phyloP scores from a whole-genome alignment of 2,329 filamentous ascomycete species.

The Beauveria sp. region DNA sequence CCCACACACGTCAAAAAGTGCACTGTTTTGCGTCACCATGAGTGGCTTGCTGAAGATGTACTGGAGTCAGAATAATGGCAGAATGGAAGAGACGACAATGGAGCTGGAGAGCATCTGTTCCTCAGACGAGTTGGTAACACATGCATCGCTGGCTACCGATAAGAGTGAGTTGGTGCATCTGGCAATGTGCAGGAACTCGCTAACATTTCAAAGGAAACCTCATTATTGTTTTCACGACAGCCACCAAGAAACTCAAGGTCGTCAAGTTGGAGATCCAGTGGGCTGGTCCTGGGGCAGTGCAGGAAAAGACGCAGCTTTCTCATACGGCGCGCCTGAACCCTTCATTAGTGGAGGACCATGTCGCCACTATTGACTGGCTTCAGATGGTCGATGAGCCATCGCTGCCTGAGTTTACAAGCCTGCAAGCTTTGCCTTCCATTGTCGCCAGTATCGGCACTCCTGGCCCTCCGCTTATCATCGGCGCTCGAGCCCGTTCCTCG shows the following conservation, averaged over 20 bases:
- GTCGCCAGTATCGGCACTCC: conserved; percentile 52
- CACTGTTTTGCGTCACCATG: conserved; percentile 68
- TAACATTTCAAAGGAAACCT: conserved; percentile 39
- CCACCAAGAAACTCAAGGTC: conserved; percentile 64
- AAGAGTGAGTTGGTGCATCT: conserved; percentile 47
- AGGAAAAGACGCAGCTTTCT: conserved; percentile 45
- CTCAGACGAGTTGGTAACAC: conserved; percentile 69
- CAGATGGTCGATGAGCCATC: conserved; percentile 42
- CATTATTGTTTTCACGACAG: conserved; percentile 59
- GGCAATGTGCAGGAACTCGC: background rate
- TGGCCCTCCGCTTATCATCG: conserved; percentile 57
- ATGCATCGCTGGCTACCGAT: conserved; percentile 68
- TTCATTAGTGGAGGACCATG: conserved; percentile 45
- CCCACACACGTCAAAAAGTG: conserved; percentile 61
- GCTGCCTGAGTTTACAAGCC: conserved; percentile 60
- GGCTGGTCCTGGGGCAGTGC: conserved; percentile 47
- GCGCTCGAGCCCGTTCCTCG: conserved; percentile 60
- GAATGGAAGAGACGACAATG: conserved; percentile 63
- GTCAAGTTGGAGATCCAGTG: conserved; percentile 69
- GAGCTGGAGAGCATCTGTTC: conserved; percentile 67
- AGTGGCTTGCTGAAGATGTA: conserved; percentile 68
- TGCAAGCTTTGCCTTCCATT: conserved; percentile 64
- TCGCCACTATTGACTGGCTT: conserved; percentile 52
- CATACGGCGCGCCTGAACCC: conserved; percentile 42
- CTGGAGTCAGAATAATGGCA: conserved; percentile 66